Conservation (phyloP, 164 flowering plant species). For the Vitis vinifera region DNA sequence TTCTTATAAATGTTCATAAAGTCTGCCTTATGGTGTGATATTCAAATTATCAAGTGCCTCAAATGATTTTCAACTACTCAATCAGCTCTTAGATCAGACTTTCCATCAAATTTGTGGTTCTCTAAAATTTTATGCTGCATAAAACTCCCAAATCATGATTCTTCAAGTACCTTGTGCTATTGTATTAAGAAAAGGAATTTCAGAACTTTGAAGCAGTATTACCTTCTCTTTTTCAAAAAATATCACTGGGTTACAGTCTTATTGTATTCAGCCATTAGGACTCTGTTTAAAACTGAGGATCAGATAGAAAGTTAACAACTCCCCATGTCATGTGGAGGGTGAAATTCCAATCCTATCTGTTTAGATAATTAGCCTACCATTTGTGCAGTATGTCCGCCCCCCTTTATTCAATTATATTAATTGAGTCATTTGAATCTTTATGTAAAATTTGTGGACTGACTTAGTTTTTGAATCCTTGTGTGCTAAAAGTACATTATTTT, state of each 20-base stretch:
- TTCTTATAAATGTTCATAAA: background rate
- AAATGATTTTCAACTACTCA: background rate
- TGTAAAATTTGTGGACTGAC: background rate
- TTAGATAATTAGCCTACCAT: too few relatives aligned
- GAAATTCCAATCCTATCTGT: background rate
- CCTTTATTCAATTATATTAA: background rate
- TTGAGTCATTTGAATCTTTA: background rate
- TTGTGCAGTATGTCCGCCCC: too few relatives aligned
- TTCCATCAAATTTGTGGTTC: background rate
- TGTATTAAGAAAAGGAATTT: background rate
- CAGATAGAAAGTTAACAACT: background rate
- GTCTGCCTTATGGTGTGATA: background rate
- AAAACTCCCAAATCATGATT: background rate
- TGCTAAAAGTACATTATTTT: background rate
- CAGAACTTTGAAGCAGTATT: background rate
- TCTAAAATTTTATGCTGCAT: background rate
- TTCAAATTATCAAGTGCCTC: background rate
- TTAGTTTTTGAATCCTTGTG: background rate
- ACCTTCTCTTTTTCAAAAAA: background rate
- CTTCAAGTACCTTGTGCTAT: background rate
- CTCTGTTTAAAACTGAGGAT: background rate
- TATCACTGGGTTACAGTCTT: too few relatives aligned
- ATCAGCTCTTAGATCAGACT: background rate
- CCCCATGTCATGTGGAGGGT: background rate
- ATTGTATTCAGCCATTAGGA: too few relatives aligned